Conservation (phyloP, 2,329 filamentous ascomycete species). For the Ambrosiella cleistominuta region DNA sequence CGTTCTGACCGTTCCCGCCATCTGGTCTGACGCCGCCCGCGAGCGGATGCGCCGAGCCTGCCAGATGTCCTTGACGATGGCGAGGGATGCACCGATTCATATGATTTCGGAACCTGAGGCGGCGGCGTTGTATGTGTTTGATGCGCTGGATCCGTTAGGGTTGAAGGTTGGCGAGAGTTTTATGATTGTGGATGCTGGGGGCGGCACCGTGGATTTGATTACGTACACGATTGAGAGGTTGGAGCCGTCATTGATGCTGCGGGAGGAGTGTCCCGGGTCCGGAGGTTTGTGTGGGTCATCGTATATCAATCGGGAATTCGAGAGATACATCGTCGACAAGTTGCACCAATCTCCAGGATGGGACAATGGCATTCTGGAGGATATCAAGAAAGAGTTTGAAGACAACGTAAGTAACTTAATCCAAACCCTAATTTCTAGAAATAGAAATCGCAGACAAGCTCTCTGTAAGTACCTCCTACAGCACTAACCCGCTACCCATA, state of each 20-base stretch:
- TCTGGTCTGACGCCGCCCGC: conserved; percentile 39
- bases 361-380: conserved; percentile 24
- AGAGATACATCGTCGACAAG: conserved; percentile 25
- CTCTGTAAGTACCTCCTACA: neutral
- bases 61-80: neutral
- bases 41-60: conserved; percentile 31
- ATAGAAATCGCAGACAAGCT: neutral
- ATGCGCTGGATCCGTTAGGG: conserved; percentile 24
- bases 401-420: conserved; percentile 19
- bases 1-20: conserved; percentile 39
- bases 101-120: conserved; percentile 36
- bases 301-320: conserved; percentile 31
- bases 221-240: conserved; percentile 30
- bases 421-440: conserved; percentile 1
- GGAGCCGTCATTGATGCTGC: conserved; percentile 28
- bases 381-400: conserved; percentile 28
- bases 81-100: conserved; percentile 25
- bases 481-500: neutral
- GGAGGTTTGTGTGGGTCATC: conserved; percentile 33
- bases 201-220: conserved; percentile 36
- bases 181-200: conserved; percentile 36
- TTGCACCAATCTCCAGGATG: conserved; percentile 27
- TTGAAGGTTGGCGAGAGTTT: conserved; percentile 30
- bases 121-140: conserved; percentile 31
- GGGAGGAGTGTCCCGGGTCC: conserved; percentile 30